Conservation (phyloP, 495 filamentous ascomycete genomes). For the Staphylotrichum tortipilum region DNA sequence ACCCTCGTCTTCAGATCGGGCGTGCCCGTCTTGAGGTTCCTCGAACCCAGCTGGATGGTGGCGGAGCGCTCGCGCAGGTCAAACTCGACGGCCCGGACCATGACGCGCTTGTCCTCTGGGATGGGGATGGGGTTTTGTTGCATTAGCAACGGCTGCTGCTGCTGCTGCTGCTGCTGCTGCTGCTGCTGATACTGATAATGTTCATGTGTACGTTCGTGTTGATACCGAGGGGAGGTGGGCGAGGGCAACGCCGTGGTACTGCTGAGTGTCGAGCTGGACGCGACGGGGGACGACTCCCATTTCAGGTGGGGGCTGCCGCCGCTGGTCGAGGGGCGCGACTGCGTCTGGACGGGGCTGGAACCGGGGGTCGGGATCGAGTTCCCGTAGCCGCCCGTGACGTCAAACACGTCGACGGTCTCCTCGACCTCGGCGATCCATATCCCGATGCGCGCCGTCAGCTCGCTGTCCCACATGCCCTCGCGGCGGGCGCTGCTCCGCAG, state of each 20-base stretch:
- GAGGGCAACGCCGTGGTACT: background rate
- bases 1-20: constrained; percentile 35
- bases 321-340: constrained; percentile 21
- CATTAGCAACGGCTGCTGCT: background rate
- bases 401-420: constrained; percentile 18
- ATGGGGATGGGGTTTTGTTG: constrained; percentile 28
- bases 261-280: no score
- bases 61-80: constrained; percentile 42
- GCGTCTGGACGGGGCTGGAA: constrained; percentile 23
- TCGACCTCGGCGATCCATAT: constrained; percentile 49
- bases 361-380: constrained; percentile 15
- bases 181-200: no score
- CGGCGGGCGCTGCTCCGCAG: constrained; percentile 45
- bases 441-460: constrained; percentile 44
- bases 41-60: constrained; percentile 40
- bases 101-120: constrained; percentile 43
- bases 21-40: constrained; percentile 40
- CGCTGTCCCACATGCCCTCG: constrained; percentile 59
- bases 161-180: constrained; percentile 7
- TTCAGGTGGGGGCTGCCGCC: constrained; percentile 14
- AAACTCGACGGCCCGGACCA: constrained; percentile 47
- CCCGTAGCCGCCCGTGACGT: background rate
- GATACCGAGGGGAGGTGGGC: background rate
- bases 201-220: no score
- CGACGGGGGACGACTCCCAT: no score